Evolutionary conservation across 2,329 filamentous ascomycete species (phyloP), one percentile per base, ranked within the genome.

Genomic region (Cercospora sp.): DNA sequence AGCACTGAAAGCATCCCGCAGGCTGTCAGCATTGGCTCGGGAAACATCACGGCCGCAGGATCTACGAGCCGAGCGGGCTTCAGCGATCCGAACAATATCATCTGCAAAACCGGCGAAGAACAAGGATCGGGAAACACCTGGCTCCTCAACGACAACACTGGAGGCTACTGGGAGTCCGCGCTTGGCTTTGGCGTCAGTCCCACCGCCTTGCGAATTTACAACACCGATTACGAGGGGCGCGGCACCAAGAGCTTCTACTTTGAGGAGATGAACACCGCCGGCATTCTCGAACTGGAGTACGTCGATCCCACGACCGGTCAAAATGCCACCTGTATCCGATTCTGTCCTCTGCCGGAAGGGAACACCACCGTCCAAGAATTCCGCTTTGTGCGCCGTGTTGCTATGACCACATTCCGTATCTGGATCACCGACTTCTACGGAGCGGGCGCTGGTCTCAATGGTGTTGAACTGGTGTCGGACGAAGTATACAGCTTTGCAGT

Each of bases 281-380:
- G 95, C 63, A 97, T 99, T 78, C 92, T 99, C 89, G 97, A 98
- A 80, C 86, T 99, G 76, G 96, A 93, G 42, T 98, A 95, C 74
- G 89, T 89, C 70, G 93, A 98, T 91, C 26, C 82, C 78, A 51
- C 58, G 9, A 45, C 91, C 1, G 90, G 91, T 28, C 82, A 87
- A 61, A 89, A 90, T 65, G 81, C 83, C 31, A 89, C 86, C 66
- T 99, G 95, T 81, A 93, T 94, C 63, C 90, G 89, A 69, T 86
- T 88, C 75, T 99, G 95, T 75, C 92, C 94, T n/a, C 85, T 99
- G 59, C 93, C 91, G 70, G 73, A 83, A 68, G 84, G 89, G 75
- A 88, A 92, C 75, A 81, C 84, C 18, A 86, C 84, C 5, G 96
- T 87, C 73, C 94, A 97, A 79, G 95, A 99, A 75, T 99, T 98